phyloP scores from a whole-genome alignment of 2,329 filamentous ascomycete genomes.

The Cladosporium sp. region DNA sequence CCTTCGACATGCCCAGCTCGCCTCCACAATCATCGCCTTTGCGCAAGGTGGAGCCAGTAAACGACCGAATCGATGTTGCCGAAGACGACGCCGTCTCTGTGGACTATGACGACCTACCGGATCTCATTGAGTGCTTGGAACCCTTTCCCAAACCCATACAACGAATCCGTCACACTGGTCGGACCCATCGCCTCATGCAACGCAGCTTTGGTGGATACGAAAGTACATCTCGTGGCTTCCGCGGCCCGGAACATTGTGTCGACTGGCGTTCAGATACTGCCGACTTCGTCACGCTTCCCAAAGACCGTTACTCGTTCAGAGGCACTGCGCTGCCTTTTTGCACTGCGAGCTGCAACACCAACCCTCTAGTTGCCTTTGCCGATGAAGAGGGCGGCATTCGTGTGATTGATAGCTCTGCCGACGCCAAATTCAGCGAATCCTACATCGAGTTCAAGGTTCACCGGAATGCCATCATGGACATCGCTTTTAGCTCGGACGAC shows the following conservation, averaged over 20 bases:
- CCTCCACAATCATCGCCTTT: constrained; percentile 54
- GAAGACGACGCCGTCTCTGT: constrained; percentile 27
- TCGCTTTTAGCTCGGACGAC: constrained; percentile 70
- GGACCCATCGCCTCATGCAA: constrained; percentile 44
- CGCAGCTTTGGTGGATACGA: constrained; percentile 50
- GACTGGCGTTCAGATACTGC: constrained; percentile 63
- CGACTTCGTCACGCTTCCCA: constrained; percentile 60
- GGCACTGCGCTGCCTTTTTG: constrained; percentile 64
- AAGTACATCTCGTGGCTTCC: constrained; percentile 43
- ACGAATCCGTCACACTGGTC: constrained; percentile 40
- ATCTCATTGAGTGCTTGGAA: constrained; percentile 43
- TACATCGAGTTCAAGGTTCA: constrained; percentile 65
- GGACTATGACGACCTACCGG: constrained; percentile 39
- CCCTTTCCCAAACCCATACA: constrained; percentile 48
- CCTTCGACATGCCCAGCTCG: constrained; percentile 46
- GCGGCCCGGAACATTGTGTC: constrained; percentile 44
- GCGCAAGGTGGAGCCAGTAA: constrained; percentile 39
- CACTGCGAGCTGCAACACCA: constrained; percentile 66
- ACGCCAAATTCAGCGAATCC: constrained; percentile 57
- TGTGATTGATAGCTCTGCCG: constrained; percentile 61
- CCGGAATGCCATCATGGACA: constrained; percentile 71
- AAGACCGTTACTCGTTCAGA: constrained; percentile 55
- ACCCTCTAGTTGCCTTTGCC: constrained; percentile 68
- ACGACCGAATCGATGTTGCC: constrained; percentile 26
- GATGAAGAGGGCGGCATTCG: constrained; percentile 69